Conservation (phyloP, 371 early-diverging fungal species). For the Mucor piriformis region DNA sequence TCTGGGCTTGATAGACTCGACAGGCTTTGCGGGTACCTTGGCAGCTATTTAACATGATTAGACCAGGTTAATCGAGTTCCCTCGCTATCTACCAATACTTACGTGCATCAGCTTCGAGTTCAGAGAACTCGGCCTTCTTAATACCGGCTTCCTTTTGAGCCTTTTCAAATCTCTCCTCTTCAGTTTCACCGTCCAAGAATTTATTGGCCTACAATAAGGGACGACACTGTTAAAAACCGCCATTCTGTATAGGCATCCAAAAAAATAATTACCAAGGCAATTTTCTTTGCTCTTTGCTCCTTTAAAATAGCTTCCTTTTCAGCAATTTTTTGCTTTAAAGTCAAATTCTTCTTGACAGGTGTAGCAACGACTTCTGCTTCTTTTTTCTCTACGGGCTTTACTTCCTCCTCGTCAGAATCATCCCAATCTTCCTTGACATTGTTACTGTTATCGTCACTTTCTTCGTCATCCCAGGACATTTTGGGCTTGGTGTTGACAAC, state of each 20-base stretch:
- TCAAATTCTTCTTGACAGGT: conserved; percentile 25
- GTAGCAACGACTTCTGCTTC: conserved; percentile 39
- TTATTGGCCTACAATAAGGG: conserved; percentile 29
- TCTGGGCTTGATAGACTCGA: conserved; percentile 78
- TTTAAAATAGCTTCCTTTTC: conserved; percentile 49
- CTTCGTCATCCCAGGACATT: conserved; percentile 82
- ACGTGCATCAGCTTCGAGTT: conserved; percentile 14
- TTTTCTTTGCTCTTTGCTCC: conserved; percentile 43
- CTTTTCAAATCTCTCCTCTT: conserved; percentile 68
- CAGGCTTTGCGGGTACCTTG: conserved; percentile 37
- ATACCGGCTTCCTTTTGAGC: conserved; percentile 60
- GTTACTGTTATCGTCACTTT: conserved; percentile 59
- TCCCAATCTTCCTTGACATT: conserved; percentile 78
- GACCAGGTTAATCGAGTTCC: too few relatives aligned
- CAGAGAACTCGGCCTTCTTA: conserved; percentile 65
- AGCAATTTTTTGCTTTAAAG: conserved; percentile 71
- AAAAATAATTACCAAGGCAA: conserved; percentile 51
- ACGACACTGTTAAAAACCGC: too few relatives aligned
- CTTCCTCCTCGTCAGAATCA: conserved; percentile 62
- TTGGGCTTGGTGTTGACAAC: conserved; percentile 35
- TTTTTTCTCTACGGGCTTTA: neutral
- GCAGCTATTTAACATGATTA: conserved; percentile 12
- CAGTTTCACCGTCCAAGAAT: conserved; percentile 57
- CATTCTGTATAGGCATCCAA: too few relatives aligned
- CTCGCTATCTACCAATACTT: conserved; percentile 6